Percentiles rank a stretch among this genome's conserved stretches.
These are phyloP conservation scores for Phytophthora rubi DNA, from an alignment of 352 stramenopile genomes.

Conservation along the genomic window DNA sequence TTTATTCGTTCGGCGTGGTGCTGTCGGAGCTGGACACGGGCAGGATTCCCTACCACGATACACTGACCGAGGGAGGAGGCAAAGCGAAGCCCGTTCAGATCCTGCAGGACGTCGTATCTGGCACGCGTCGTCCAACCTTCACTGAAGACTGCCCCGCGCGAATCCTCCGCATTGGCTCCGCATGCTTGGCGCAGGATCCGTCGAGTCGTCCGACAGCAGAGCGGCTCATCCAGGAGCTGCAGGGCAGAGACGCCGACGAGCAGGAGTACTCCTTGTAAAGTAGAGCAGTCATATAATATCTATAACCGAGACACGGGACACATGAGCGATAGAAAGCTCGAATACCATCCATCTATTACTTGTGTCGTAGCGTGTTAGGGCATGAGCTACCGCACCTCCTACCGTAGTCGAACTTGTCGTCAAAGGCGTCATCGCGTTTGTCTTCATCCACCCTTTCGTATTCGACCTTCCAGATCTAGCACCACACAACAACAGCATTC, in stretches of 20 bases:
- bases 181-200: slow-evolving; percentile 37
- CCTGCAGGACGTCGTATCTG: slow-evolving; percentile 52
- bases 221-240: slow-evolving; percentile 18
- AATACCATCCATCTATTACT: slow-evolving; percentile 24
- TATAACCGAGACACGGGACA: slow-evolving; percentile 13
- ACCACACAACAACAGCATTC: too few relatives aligned
- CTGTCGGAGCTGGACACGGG: slow-evolving; percentile 52
- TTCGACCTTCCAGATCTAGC: background rate
- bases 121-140: slow-evolving; percentile 50
- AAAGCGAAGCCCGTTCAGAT: slow-evolving; percentile 48
- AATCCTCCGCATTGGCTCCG: slow-evolving; percentile 30
- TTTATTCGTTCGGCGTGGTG: slow-evolving; percentile 78
- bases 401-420: slow-evolving; percentile 30
- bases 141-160: slow-evolving; percentile 41
- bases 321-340: slow-evolving; percentile 17
- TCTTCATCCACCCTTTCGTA: slow-evolving; percentile 31
- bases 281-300: slow-evolving; percentile 8
- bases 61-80: slow-evolving; percentile 16
- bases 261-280: slow-evolving; percentile 12
- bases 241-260: slow-evolving; percentile 1
- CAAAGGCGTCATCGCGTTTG: slow-evolving; percentile 41
- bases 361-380: background rate
- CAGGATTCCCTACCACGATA: slow-evolving; percentile 41
- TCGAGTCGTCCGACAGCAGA: slow-evolving; percentile 12
- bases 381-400: background rate